Conservation (phyloP, 2,329 filamentous ascomycete genomes). For the Pseudogymnoascus destructans region DNA sequence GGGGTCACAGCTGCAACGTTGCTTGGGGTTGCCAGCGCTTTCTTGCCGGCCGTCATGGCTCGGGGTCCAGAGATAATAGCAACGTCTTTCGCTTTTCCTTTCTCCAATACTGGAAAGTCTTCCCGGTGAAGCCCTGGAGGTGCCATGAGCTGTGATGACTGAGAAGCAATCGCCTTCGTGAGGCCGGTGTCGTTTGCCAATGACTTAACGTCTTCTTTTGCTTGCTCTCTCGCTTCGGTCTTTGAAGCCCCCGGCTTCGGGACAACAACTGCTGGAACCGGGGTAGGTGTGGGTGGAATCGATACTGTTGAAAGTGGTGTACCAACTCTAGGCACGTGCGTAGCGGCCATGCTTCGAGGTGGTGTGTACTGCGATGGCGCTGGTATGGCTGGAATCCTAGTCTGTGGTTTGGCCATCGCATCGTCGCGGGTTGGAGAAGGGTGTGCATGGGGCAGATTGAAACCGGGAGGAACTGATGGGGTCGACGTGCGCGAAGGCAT, state of each 20-base stretch:
- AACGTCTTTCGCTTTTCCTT: constrained; percentile 22
- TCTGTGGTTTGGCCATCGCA: constrained; percentile 19
- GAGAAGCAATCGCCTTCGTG: constrained; percentile 32
- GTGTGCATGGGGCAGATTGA: constrained; percentile 30
- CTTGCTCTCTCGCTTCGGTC: constrained; percentile 17
- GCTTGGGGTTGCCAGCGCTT: constrained; percentile 9
- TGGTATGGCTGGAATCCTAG: constrained; percentile 16
- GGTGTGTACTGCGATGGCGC: constrained; percentile 21
- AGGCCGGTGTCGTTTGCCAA: constrained; percentile 34
- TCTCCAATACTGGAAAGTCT: constrained; percentile 47
- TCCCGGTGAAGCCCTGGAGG: constrained; percentile 39
- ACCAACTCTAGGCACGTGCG: constrained; percentile 18
- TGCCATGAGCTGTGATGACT: constrained; percentile 22
- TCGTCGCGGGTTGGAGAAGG: constrained; percentile 24
- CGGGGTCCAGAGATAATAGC: constrained; percentile 14
- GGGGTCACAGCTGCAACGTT: constrained; percentile 6
- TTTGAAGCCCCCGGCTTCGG: neutral
- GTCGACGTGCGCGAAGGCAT: constrained; percentile 23
- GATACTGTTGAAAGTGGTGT: constrained; percentile 22
- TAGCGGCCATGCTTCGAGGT: constrained; percentile 14
- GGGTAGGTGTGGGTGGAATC: constrained; percentile 18
- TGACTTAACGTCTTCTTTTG: constrained; percentile 34
- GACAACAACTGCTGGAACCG: constrained; percentile 5
- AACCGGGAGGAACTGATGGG: constrained; percentile 36
- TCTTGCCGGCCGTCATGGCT: constrained; percentile 10